Conservation (phyloP, 805 yeast genomes). For the Pichia gijzeniarum region DNA sequence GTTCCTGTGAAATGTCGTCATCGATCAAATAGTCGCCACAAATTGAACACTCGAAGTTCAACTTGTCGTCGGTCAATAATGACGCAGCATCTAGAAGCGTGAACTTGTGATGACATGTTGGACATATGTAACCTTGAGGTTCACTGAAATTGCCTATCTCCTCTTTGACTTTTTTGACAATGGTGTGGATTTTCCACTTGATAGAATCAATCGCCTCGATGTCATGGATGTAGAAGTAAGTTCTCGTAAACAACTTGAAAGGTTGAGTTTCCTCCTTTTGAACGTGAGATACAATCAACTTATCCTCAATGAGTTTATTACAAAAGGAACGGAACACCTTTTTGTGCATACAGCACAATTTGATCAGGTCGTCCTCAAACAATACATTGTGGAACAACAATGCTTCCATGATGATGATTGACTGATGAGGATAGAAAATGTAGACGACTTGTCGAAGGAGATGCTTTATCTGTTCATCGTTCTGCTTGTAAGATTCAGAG, state of each 20-base stretch:
- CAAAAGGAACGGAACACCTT: constrained; percentile 82
- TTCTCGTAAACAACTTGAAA: constrained; percentile 65
- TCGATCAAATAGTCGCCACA: constrained; percentile 76
- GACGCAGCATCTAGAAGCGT: constrained; percentile 86
- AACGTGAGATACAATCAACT: constrained; percentile 61
- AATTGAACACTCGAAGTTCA: constrained; percentile 76
- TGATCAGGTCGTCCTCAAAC: constrained; percentile 85
- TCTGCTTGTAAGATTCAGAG: constrained; percentile 8
- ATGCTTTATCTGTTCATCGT: constrained; percentile 15
- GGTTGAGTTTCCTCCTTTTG: constrained; percentile 67
- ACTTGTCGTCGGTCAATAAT: constrained; percentile 68
- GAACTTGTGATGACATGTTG: constrained; percentile 74
- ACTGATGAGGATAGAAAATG: constrained; percentile 82
- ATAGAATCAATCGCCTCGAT: constrained; percentile 94
- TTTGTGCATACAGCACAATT: constrained; percentile 73
- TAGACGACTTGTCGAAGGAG: constrained; percentile 75
- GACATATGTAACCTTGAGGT: constrained; percentile 92
- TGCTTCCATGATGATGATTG: constrained; percentile 81
- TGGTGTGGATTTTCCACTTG: constrained; percentile 91
- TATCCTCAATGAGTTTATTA: constrained; percentile 76
- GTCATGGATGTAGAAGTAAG: constrained; percentile 71
- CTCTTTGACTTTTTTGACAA: constrained; percentile 71
- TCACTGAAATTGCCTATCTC: constrained; percentile 80
- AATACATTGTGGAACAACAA: constrained; percentile 80
- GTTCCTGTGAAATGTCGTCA: constrained; percentile 82